Base-by-base conservation (phyloP, 2,329 filamentous ascomycete species). In the Epichloe coenophiala region DNA sequence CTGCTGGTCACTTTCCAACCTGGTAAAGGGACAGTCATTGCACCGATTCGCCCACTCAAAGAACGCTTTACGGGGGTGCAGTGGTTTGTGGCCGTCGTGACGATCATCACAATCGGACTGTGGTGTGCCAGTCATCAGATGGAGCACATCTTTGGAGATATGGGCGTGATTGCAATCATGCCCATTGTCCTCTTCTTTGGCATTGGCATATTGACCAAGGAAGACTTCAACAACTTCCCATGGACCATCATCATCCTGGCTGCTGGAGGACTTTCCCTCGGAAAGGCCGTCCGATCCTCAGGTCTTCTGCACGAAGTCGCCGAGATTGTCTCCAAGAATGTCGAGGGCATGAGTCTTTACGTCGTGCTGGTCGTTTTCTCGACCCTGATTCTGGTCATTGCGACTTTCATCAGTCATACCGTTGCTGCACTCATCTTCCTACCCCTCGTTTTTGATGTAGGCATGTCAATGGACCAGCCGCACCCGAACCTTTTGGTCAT, bases 221-320 rank as follows among this genome's bases (percentile, higher is more conserved):
- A 97, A 68, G 93, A 98, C 69, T 98, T 98, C 65, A 98, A 98
- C 74, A 98, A 98, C 68, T 98, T 98, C 68, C 84, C 96, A 39
- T 98, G 93, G 93, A 98, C 94, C 19, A 98, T 98, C 68, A 96
- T 98, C 68, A 97, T 98, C 61, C 83, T 98, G 19, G 93, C 93
- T 0, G 91, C 93, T 0, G 93, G 93, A 45, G 93, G 93, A 7
- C 72, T 98, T 36, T 89, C 89, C 1, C 80, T 98, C 0, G 93
- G 93, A 51, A 96, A 95, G 66, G 87, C 91, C 0, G 93, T 98
- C 52, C 91, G 89, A 56, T 93, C 88, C 0, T 97, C 91, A 0
- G 93, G 93, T 1, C 75, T 98, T 11, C 74, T 98, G 35, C 86
- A 95, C 63, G 94, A 89, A 0, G 85, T 98, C 47, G 93, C 93